These are phyloP conservation scores for Iberis pinnata DNA, from an alignment of 345 rosid genomes.

Conservation along the genomic window DNA sequence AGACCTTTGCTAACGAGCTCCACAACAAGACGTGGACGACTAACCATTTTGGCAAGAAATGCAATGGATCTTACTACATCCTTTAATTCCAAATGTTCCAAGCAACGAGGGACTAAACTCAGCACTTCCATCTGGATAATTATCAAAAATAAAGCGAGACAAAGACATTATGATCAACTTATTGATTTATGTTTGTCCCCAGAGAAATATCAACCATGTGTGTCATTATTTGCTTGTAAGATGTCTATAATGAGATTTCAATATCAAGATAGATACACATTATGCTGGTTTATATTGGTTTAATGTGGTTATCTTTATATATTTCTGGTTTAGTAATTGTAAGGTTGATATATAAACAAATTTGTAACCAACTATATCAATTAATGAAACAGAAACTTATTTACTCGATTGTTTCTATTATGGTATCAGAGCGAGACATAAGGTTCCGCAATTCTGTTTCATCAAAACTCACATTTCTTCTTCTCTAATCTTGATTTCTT, in stretches of 20 bases:
- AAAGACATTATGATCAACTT: not conserved
- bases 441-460: too few relatives aligned
- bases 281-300: too few relatives aligned
- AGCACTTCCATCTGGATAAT: conserved; percentile 86
- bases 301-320: too few relatives aligned
- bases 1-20: conserved; percentile 82
- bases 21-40: conserved; percentile 67
- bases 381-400: too few relatives aligned
- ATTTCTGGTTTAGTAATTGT: too few relatives aligned
- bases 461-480: too few relatives aligned
- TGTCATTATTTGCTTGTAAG: not conserved
- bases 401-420: too few relatives aligned
- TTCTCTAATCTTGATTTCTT: too few relatives aligned
- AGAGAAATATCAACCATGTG: not conserved
- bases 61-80: conserved; percentile 86
- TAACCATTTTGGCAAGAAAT: conserved; percentile 82
- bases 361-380: too few relatives aligned
- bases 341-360: too few relatives aligned
- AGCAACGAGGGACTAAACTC: conserved; percentile 52
- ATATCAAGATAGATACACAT: conserved; percentile 14
- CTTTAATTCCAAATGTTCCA: conserved; percentile 72
- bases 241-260: not conserved
- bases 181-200: not conserved
- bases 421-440: too few relatives aligned
- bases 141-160: not conserved